Base-by-base conservation (phyloP, 768 basidiomycete species). In the Collybia sordida region DNA sequence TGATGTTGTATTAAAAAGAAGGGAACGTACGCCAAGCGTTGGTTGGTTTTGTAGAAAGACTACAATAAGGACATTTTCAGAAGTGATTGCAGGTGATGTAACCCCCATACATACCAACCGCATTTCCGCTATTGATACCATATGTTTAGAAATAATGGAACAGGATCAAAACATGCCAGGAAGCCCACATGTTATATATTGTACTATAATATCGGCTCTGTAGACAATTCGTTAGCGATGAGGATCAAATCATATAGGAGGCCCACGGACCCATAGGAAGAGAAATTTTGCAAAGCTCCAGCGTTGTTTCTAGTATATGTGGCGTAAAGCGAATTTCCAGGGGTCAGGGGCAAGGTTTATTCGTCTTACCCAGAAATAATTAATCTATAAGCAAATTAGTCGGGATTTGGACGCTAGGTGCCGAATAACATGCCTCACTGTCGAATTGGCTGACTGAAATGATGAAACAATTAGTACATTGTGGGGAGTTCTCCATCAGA, bases 201-300 rank as follows among this genome's bases (percentile, higher is more conserved):
- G 70, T 24, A 50, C 64, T 64, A 46, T 68, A 69, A 52, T 70
- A 72, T 41, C 69, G 64, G 48, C 65, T 67, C 70, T 69, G 36
- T 23, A 24, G 15, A 14, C n/a, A 36, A 34, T 6, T 1, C 49
- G 21, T 24, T 19, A 27, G 24, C 11, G 12, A 21, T 14, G 28
- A 21, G 1, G 4, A 7, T 3, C 9, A 11, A 27, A 28, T 23
- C n/a, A n/a, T 6, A 31, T 11, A 19, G 17, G n/a, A 42, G 24
- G 21, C 18, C 14, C 8, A 27, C 54, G 43, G 42, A 66, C 67
- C 66, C 68, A 72, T 35, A 71, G 22, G 49, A 71, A 72, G 23
- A 71, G 49, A 24, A 42, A 55, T 52, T 72, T 72, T 6, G 65
- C 68, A 11, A 67, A 39, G 2, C 66, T 64, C 69, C 67, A 71